These are phyloP conservation scores for Lachnellula arida DNA, from an alignment of 2,329 filamentous ascomycete species.

Conservation along the genomic window DNA sequence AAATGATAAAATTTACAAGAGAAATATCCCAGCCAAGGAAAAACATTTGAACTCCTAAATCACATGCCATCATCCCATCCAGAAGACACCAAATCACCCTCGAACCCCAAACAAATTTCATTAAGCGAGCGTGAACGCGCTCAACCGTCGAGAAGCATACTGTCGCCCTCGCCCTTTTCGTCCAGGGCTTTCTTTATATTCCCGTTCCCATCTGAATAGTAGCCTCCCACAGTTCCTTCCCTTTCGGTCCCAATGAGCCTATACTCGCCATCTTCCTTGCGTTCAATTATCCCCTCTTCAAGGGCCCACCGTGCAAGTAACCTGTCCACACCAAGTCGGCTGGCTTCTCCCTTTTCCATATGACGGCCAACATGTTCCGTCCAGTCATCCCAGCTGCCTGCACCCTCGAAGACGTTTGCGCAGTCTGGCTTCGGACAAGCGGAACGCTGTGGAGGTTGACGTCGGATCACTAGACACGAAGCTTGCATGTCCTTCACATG, in stretches of 20 bases:
- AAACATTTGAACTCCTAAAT: neutral
- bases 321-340: slow-evolving; percentile 51
- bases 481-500: slow-evolving; percentile 66
- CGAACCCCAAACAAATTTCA: neutral
- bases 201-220: slow-evolving; percentile 31
- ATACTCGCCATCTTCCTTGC: slow-evolving; percentile 51
- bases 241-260: slow-evolving; percentile 45
- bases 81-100: neutral
- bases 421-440: slow-evolving; percentile 71
- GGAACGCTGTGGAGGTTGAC: slow-evolving; percentile 65
- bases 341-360: slow-evolving; percentile 69
- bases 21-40: neutral
- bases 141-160: slow-evolving; percentile 26
- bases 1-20: neutral
- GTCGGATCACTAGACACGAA: slow-evolving; percentile 66
- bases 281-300: slow-evolving; percentile 59
- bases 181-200: slow-evolving; percentile 24
- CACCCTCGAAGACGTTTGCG: slow-evolving; percentile 62
- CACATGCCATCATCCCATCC: neutral
- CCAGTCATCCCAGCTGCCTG: slow-evolving; percentile 78
- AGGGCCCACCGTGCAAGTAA: slow-evolving; percentile 58
- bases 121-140: neutral
- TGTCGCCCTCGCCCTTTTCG: slow-evolving; percentile 23
- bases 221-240: slow-evolving; percentile 29
- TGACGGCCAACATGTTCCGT: slow-evolving; percentile 91